Conservation (phyloP, 1,284 basidiomycete species). For the Melanopsichium pennsylvanicum region DNA sequence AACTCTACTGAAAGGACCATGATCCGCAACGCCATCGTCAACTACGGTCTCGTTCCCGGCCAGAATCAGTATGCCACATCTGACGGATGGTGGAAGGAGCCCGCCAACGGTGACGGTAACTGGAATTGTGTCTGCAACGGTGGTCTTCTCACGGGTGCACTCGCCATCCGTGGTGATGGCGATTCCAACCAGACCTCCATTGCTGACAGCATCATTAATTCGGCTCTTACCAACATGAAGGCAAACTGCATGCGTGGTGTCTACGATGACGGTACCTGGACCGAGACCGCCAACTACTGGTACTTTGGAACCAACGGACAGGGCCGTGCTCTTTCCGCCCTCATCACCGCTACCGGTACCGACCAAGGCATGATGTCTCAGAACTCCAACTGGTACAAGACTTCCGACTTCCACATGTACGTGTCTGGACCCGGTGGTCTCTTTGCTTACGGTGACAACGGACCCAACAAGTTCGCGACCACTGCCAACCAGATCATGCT, state of each 20-base stretch:
- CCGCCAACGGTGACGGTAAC: constrained; percentile 73
- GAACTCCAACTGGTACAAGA: constrained; percentile 72
- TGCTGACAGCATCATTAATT: constrained; percentile 74
- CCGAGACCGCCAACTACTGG: constrained; percentile 83
- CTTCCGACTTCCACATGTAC: constrained; percentile 90
- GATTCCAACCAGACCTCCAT: constrained; percentile 81
- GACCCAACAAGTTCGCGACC: constrained; percentile 89
- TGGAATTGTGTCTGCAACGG: constrained; percentile 98
- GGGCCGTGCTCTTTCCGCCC: constrained; percentile 86
- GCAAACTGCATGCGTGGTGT: constrained; percentile 77
- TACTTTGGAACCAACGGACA: constrained; percentile 79
- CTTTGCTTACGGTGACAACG: constrained; percentile 91
- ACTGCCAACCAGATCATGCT: constrained; percentile 62
- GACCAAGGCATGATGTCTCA: constrained; percentile 76
- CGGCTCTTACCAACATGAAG: constrained; percentile 78
- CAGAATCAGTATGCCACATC: constrained; percentile 68
- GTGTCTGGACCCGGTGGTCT: constrained; percentile 82
- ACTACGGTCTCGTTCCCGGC: constrained; percentile 72
- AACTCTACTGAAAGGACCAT: constrained; percentile 75
- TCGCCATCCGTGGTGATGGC: constrained; percentile 76
- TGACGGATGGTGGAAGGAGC: constrained; percentile 69
- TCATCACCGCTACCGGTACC: constrained; percentile 84
- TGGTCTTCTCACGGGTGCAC: constrained; percentile 84
- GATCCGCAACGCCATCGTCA: constrained; percentile 79
- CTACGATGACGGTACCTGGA: constrained; percentile 84